phyloP scores from a whole-genome alignment of 1,284 basidiomycete genomes.

The Puccinia horiana region DNA sequence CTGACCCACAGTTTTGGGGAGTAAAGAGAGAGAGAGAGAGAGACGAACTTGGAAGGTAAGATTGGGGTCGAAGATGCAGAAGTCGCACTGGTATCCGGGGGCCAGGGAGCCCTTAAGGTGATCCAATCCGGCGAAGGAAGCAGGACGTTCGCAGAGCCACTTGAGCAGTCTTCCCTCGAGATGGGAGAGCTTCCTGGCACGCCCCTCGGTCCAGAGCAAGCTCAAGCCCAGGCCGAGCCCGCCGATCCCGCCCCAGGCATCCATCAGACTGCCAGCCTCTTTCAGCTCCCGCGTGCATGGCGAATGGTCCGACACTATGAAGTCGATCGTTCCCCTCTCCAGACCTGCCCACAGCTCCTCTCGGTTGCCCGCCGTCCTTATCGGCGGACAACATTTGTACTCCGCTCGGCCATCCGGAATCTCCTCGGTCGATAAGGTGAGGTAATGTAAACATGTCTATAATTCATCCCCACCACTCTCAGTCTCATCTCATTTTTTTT shows the following conservation, averaged over 20 bases:
- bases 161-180: slow-evolving; percentile 68
- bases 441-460: slow-evolving; percentile 59
- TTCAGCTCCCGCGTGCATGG: slow-evolving; percentile 82
- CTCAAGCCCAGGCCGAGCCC: slow-evolving; percentile 82
- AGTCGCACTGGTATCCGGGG: slow-evolving; percentile 77
- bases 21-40: not conserved
- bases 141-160: slow-evolving; percentile 73
- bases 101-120: slow-evolving; percentile 70
- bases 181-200: slow-evolving; percentile 61
- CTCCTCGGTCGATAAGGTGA: slow-evolving; percentile 57
- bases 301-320: slow-evolving; percentile 88
- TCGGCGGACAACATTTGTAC: slow-evolving; percentile 94
- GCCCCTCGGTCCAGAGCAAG: slow-evolving; percentile 77
- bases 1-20: not conserved
- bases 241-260: slow-evolving; percentile 88
- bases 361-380: slow-evolving; percentile 72
- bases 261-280: slow-evolving; percentile 68
- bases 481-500: not conserved
- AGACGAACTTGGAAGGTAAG: slow-evolving; percentile 62
- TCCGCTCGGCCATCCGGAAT: slow-evolving; percentile 71
- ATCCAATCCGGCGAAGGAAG: slow-evolving; percentile 73
- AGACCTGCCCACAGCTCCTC: slow-evolving; percentile 77
- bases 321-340: slow-evolving; percentile 77
- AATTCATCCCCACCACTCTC: slow-evolving; percentile 51
- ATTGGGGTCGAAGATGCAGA: slow-evolving; percentile 78